Base-by-base conservation (phyloP, 1,284 basidiomycete genomes). In the Inonotus obliquus region DNA sequence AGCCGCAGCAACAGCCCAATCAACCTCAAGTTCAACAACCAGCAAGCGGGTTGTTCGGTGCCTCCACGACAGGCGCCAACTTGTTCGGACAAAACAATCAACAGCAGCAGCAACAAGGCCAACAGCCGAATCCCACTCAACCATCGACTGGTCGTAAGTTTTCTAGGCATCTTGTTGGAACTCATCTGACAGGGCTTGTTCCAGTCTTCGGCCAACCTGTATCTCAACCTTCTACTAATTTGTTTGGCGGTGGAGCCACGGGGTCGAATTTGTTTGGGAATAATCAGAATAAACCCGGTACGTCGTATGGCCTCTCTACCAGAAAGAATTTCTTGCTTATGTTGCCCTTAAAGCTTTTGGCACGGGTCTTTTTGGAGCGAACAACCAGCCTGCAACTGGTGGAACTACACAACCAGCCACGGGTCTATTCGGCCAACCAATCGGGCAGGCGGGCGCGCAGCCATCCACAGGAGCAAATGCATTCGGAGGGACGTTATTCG, bases 281-380 rank as follows among this genome's bases (percentile, higher is more conserved):
- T 67, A 71, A 67, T 48, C 66, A 41, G 65, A 65, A 52, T 41
- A 67, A 65, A 53, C 69, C 60, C 63, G 68, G 65, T 63, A 57
- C 38, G 44, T 61, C 41, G 41, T n/a, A 4, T 9, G 32, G n/a
- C n/a, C 32, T 9, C 4, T 44, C n/a, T 14, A 2, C 41, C n/a
- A 21, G 17, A n/a, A n/a, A n/a, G 41, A 14, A 17, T n/a, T 7
- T n/a, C 41, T 17, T 44, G 41, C 19, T 44, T 21, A 44, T n/a
- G 7, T 45, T 3, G 6, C 62, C 2, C 65, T 70, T 23, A 45
- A 70, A 4, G 68, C 67, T 13, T 69, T 72, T 29, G 74, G 76
- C 27, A 75, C 75, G 52, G 72, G 77, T n/a, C 66, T 85, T 9
- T 82, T 83, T 64, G 79, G 79, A 25, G 71, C 69, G 17, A 74